phyloP scores from a whole-genome alignment of 352 stramenopile species.

The Phytophthora vignae region DNA sequence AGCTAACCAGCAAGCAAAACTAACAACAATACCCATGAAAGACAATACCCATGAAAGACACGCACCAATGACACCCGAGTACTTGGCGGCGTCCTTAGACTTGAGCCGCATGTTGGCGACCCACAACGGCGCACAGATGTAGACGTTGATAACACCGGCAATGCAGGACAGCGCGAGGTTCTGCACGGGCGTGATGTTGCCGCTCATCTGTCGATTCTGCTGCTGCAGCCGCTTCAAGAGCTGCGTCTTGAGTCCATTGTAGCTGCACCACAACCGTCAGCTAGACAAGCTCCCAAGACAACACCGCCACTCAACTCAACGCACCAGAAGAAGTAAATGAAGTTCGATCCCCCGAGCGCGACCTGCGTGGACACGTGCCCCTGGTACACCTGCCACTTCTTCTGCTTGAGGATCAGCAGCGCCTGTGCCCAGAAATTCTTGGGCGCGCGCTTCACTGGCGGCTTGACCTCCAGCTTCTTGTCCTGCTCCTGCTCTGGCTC shows the following conservation, averaged over 20 bases:
- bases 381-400: constrained; percentile 81
- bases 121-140: constrained; percentile 91
- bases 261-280: constrained; percentile 33
- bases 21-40: no score
- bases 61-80: constrained; percentile 48
- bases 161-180: constrained; percentile 70
- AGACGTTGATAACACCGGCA: constrained; percentile 91
- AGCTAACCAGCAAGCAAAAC: no score
- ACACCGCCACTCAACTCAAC: not conserved
- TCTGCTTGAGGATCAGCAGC: constrained; percentile 60
- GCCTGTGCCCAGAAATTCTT: constrained; percentile 56
- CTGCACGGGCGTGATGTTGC: constrained; percentile 57
- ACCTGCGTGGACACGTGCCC: constrained; percentile 83
- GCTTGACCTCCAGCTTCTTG: constrained; percentile 17
- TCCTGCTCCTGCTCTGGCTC: constrained; percentile 18
- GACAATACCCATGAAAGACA: not conserved
- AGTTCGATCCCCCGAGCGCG: constrained; percentile 81
- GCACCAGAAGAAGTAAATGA: constrained; percentile 92
- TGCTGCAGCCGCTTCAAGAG: constrained; percentile 71
- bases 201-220: constrained; percentile 37
- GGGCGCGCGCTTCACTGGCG: constrained; percentile 7
- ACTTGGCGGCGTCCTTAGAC: constrained; percentile 78
- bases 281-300: no score
- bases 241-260: constrained; percentile 73
- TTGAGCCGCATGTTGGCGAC: constrained; percentile 95